These are phyloP conservation scores for Gardenia jasminoides DNA, from an alignment of 257 asterid genomes.

Conservation along the genomic window DNA sequence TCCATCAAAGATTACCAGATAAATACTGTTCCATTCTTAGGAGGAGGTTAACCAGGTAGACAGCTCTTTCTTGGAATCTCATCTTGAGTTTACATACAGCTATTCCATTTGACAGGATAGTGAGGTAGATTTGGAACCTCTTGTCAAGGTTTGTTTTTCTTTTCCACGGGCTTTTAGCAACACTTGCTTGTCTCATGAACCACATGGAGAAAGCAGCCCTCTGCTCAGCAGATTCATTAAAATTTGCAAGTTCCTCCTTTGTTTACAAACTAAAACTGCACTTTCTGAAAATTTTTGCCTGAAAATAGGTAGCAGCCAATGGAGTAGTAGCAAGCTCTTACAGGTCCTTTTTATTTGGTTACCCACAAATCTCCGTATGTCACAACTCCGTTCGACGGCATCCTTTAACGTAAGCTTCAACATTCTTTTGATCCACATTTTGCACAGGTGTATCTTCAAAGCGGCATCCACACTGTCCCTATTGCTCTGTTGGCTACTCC, in stretches of 20 bases:
- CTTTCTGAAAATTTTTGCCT: no score
- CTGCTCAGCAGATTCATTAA: background rate
- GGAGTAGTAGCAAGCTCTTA: background rate
- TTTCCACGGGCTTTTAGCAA: no score
- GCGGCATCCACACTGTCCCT: no score
- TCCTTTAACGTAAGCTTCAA: background rate
- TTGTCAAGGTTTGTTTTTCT: no score
- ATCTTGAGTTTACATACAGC: background rate
- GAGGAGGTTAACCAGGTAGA: conserved; percentile 18
- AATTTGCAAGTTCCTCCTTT: no score
- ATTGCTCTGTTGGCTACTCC: no score
- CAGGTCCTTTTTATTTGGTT: background rate
- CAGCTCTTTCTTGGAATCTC: conserved; percentile 3
- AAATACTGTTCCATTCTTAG: conserved; percentile 47
- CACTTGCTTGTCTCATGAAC: no score
- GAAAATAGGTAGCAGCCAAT: no score
- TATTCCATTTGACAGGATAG: background rate
- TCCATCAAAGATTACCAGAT: conserved; percentile 52
- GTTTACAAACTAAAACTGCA: no score
- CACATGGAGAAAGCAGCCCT: background rate
- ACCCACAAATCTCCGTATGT: background rate
- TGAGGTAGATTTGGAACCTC: no score
- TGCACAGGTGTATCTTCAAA: background rate
- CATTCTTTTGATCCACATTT: background rate
- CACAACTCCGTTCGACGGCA: no score